Percentiles rank a stretch among this genome's conserved stretches.
Evolutionary conservation across 768 basidiomycete species (phyloP).

Genomic region (Podaxis mareebaensis): DNA sequence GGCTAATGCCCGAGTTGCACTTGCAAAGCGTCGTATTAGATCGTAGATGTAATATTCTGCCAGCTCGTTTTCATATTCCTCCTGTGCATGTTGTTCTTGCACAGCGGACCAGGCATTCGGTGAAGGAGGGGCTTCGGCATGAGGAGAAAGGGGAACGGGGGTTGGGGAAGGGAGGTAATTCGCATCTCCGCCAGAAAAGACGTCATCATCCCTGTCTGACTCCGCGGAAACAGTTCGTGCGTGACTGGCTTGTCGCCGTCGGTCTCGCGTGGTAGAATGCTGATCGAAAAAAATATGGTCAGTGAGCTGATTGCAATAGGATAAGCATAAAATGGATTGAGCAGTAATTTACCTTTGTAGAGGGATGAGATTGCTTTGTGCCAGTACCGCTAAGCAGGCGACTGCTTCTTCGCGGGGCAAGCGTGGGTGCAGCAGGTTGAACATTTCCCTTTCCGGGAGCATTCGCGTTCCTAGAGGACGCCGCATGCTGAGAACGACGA

Average conservation of each 20-base stretch:
- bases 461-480: slow-evolving; percentile 58
- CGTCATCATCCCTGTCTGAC: slow-evolving; percentile 74
- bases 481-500: slow-evolving; percentile 75
- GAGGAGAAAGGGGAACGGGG: slow-evolving; percentile 59
- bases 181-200: slow-evolving; percentile 43
- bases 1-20: slow-evolving; percentile 72
- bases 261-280: slow-evolving; percentile 45
- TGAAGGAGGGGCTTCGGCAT: slow-evolving; percentile 63
- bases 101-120: slow-evolving; percentile 63
- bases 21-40: slow-evolving; percentile 79
- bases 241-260: slow-evolving; percentile 56
- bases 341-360: slow-evolving; percentile 49
- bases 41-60: slow-evolving; percentile 86
- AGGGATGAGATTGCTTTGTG: slow-evolving; percentile 45
- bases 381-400: slow-evolving; percentile 63
- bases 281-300: slow-evolving; percentile 11
- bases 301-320: slow-evolving; percentile 15
- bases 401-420: slow-evolving; percentile 70
- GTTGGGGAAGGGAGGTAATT: slow-evolving; percentile 64
- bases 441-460: slow-evolving; percentile 53
- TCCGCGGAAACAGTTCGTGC: slow-evolving; percentile 63
- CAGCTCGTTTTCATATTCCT: slow-evolving; percentile 66
- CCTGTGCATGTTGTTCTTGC: slow-evolving; percentile 73
- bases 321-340: slow-evolving; percentile 8
- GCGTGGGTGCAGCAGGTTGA: slow-evolving; percentile 40